Evolutionary conservation across 441 rosid genomes (phyloP).

Genomic region (Raphanus hybrid): DNA sequence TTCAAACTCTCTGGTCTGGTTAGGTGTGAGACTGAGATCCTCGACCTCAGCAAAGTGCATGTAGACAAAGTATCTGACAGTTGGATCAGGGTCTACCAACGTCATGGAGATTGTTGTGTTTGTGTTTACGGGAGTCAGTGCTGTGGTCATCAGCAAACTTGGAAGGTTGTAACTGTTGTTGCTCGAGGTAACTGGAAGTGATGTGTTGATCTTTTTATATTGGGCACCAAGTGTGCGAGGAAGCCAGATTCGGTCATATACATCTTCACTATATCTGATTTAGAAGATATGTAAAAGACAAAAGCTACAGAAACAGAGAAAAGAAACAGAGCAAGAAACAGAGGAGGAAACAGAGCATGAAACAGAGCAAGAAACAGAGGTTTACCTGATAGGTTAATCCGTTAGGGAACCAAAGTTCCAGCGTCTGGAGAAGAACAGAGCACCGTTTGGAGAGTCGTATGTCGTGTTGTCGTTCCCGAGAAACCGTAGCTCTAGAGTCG

Average conservation of each 20-base stretch:
- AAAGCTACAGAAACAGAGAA: no score
- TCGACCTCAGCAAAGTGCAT: slow-evolving; percentile 38
- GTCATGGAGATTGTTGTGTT: slow-evolving; percentile 15
- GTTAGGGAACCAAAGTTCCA: slow-evolving; percentile 34
- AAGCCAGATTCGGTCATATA: slow-evolving; percentile 31
- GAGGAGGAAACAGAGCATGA: not conserved
- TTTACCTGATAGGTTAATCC: slow-evolving; percentile 33
- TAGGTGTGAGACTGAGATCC: slow-evolving; percentile 33
- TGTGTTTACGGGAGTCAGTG: slow-evolving; percentile 25
- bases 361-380: slow-evolving; percentile 2
- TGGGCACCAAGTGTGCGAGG: not conserved
- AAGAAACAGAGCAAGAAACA: not conserved
- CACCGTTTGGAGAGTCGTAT: slow-evolving; percentile 46
- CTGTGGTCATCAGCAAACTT: slow-evolving; percentile 35
- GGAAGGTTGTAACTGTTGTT: slow-evolving; percentile 22
- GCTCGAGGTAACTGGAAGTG: slow-evolving; percentile 18
- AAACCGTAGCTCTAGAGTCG: slow-evolving; percentile 57
- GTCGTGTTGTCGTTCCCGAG: slow-evolving; percentile 41
- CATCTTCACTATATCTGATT: slow-evolving; percentile 31
- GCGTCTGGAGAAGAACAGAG: slow-evolving; percentile 37
- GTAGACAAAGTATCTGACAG: slow-evolving; percentile 33
- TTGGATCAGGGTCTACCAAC: slow-evolving; percentile 9
- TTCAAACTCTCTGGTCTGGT: slow-evolving; percentile 37
- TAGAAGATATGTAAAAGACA: not conserved
- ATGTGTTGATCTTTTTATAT: slow-evolving; percentile 30